phyloP scores from a whole-genome alignment of 164 flowering plant genomes.

The Tetracentron sinense region DNA sequence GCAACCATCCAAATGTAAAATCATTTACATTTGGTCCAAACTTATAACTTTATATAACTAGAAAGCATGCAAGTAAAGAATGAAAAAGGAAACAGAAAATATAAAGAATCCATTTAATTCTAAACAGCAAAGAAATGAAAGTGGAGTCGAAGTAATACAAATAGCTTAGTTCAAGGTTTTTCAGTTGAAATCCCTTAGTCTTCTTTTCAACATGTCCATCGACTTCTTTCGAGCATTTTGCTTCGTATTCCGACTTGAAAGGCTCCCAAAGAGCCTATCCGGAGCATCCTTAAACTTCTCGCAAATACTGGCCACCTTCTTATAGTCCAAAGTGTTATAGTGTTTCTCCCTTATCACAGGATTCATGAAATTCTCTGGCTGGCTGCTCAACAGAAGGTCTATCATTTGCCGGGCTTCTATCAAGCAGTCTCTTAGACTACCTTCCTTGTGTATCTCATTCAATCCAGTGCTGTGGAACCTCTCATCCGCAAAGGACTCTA shows the following conservation, averaged over 20 bases:
- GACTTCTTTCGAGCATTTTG: slow-evolving; percentile 77
- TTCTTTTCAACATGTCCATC: slow-evolving; percentile 72
- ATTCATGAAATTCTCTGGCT: slow-evolving; percentile 89
- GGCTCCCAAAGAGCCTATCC: slow-evolving; percentile 84
- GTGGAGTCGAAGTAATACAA: not conserved
- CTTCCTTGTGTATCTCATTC: slow-evolving; percentile 59
- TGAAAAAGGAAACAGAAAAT: not conserved
- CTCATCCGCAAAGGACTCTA: slow-evolving; percentile 83
- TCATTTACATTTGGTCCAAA: not conserved
- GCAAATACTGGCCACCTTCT: slow-evolving; percentile 67
- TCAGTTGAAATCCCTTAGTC: slow-evolving; percentile 82
- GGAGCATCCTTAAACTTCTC: slow-evolving; percentile 83
- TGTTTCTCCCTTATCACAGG: slow-evolving; percentile 79
- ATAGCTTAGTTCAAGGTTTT: not conserved
- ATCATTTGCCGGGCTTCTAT: slow-evolving; percentile 75
- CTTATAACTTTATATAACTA: slow-evolving; percentile 1
- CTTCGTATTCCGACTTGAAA: slow-evolving; percentile 66
- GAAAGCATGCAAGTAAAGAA: slow-evolving; percentile 3
- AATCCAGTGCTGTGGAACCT: slow-evolving; percentile 59
- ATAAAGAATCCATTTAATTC: not conserved
- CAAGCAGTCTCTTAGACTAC: slow-evolving; percentile 57
- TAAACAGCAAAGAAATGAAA: not conserved
- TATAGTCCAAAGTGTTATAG: slow-evolving; percentile 68
- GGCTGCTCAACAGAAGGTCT: slow-evolving; percentile 75
- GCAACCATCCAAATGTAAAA: not conserved